These are phyloP conservation scores for Ormosia semicastrata DNA, from an alignment of 306 rosid species.

Conservation along the genomic window DNA sequence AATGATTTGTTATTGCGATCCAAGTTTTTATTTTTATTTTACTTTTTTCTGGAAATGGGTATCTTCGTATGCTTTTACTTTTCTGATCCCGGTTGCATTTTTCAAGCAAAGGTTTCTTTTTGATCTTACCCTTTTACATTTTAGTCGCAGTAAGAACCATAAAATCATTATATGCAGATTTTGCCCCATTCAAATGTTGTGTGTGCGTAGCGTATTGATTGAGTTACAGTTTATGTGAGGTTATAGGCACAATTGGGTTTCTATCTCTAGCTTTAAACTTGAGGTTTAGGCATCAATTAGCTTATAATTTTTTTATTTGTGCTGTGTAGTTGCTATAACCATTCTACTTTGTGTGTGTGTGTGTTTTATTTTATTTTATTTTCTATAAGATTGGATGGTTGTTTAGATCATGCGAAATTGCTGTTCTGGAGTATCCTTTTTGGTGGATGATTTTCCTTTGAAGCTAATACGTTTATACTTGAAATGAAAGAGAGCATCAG, in stretches of 20 bases:
- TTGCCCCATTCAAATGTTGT: background rate
- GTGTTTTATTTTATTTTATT: background rate
- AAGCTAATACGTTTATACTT: background rate
- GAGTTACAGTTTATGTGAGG: background rate
- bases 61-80: background rate
- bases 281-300: background rate
- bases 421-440: background rate
- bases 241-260: background rate
- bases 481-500: background rate
- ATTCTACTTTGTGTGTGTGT: background rate
- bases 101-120: background rate
- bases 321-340: background rate
- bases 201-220: background rate
- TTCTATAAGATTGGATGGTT: background rate
- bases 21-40: background rate
- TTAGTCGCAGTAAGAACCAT: background rate
- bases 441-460: background rate
- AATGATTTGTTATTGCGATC: background rate
- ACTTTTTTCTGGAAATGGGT: background rate
- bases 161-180: background rate
- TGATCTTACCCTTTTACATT: conserved; percentile 15
- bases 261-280: background rate
- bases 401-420: background rate
- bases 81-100: conserved; percentile 3
- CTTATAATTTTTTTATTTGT: background rate